Conservation (phyloP, 768 basidiomycete species). For the Mycena galopus region DNA sequence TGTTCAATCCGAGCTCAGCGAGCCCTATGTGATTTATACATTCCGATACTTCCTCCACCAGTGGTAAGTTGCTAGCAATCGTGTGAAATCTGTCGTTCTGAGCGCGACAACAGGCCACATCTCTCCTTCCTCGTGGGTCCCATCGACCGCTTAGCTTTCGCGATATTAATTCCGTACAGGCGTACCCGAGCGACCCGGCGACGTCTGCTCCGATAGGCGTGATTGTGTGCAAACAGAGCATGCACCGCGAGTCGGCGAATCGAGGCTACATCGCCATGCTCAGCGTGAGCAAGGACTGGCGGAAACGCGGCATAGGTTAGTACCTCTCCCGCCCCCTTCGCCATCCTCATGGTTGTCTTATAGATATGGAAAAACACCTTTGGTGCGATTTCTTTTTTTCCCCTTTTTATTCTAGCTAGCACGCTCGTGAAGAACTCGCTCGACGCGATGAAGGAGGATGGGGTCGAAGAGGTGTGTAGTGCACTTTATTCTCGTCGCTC, state of each 20-base stretch:
- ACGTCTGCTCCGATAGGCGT: slow-evolving; percentile 81
- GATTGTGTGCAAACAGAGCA: slow-evolving; percentile 97
- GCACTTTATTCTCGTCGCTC: slow-evolving; percentile 3
- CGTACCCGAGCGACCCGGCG: slow-evolving; percentile 63
- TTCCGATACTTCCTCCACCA: slow-evolving; percentile 97
- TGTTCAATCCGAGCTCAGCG: slow-evolving; percentile 37
- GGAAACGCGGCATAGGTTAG: slow-evolving; percentile 94
- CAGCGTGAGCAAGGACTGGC: slow-evolving; percentile 85
- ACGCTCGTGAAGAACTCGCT: slow-evolving; percentile 87
- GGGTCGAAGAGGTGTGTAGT: slow-evolving; percentile 85
- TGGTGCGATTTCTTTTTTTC: slow-evolving; percentile 60
- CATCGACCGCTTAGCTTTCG: slow-evolving; percentile 62
- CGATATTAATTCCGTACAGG: slow-evolving; percentile 52
- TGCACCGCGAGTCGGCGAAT: slow-evolving; percentile 80
- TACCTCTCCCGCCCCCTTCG: slow-evolving; percentile 50
- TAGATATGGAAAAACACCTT: slow-evolving; percentile 60
- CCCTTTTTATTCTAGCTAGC: slow-evolving; percentile 71
- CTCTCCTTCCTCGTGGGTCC: slow-evolving; percentile 69
- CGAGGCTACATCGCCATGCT: slow-evolving; percentile 99
- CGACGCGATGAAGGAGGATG: slow-evolving; percentile 83
- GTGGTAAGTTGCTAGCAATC: slow-evolving; percentile 72
- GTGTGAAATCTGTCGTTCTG: slow-evolving; percentile 11
- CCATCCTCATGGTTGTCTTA: slow-evolving; percentile 61
- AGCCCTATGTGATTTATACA: slow-evolving; percentile 94
- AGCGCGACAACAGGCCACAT: slow-evolving; percentile 45